phyloP scores from a whole-genome alignment of 1,139 yeast species.

The Geotrichum citri-aurantii region DNA sequence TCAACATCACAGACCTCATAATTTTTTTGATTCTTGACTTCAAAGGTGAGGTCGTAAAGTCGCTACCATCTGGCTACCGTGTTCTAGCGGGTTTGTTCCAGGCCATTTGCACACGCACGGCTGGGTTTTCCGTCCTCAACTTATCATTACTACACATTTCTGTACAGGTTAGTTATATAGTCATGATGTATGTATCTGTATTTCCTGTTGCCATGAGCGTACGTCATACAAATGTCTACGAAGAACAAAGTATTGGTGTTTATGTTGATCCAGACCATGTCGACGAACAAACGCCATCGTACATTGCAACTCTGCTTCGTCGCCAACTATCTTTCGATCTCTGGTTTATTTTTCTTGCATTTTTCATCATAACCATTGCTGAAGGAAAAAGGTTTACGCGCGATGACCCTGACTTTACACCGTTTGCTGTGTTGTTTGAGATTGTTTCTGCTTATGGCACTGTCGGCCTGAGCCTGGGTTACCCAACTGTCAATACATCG shows the following conservation, averaged over 20 bases:
- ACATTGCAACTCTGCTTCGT: conserved; percentile 58
- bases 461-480: conserved; percentile 86
- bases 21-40: conserved; percentile 75
- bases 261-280: conserved; percentile 36
- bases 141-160: conserved; percentile 74
- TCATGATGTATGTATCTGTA: conserved; percentile 97
- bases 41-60: conserved; percentile 41
- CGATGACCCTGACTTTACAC: conserved; percentile 43
- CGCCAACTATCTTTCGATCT: conserved; percentile 88
- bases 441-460: conserved; percentile 94
- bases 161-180: conserved; percentile 83
- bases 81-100: conserved; percentile 80
- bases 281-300: conserved; percentile 24
- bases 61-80: conserved; percentile 60
- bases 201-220: conserved; percentile 93
- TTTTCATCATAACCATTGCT: conserved; percentile 78
- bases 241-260: conserved; percentile 94
- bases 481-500: conserved; percentile 59
- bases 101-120: conserved; percentile 88
- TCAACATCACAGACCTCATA: conserved; percentile 75
- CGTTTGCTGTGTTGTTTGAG: conserved; percentile 76
- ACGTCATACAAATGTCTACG: conserved; percentile 93
- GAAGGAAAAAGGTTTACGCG: conserved; percentile 61
- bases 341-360: conserved; percentile 85
- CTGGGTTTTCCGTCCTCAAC: conserved; percentile 75